phyloP scores from a whole-genome alignment of 495 filamentous ascomycete genomes.

The Pyrenula massariospora region DNA sequence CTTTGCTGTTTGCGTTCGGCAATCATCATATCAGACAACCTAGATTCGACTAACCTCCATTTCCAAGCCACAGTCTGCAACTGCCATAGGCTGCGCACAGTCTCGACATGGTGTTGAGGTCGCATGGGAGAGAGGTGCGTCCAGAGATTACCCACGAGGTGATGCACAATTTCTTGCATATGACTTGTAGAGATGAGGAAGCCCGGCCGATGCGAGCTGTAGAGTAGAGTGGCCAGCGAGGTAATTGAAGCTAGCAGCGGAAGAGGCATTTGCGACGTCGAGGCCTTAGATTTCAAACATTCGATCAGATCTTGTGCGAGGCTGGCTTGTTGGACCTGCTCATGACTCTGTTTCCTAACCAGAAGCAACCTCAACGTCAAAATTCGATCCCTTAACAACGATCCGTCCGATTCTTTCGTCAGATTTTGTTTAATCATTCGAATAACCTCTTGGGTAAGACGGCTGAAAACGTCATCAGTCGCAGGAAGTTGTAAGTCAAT shows the following conservation, averaged over 20 bases:
- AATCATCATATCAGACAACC: conserved; percentile 64
- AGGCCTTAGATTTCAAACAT: not conserved
- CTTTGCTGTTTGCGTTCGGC: conserved; percentile 12
- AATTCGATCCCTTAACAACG: not conserved
- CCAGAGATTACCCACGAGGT: conserved; percentile 65
- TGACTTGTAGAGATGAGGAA: conserved; percentile 41
- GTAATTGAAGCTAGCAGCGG: conserved; percentile 38
- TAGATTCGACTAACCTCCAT: conserved; percentile 61
- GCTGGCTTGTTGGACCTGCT: not conserved
- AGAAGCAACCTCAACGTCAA: not conserved
- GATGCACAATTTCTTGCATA: conserved; percentile 52
- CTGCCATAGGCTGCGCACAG: conserved; percentile 75
- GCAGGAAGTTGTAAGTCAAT: conserved; percentile 22
- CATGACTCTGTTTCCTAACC: not conserved
- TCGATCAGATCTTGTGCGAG: not conserved
- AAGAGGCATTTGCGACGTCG: not conserved
- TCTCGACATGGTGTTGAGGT: conserved; percentile 88
- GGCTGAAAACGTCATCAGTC: not conserved
- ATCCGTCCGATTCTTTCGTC: not conserved
- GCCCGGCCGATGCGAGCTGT: conserved; percentile 34
- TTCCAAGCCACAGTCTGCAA: conserved; percentile 55
- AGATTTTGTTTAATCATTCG: not conserved
- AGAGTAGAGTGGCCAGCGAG: conserved; percentile 49
- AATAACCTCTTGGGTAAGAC: not conserved
- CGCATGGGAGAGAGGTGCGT: conserved; percentile 62